phyloP scores from a whole-genome alignment of 2,329 filamentous ascomycete genomes.

The Simplicillium aogashimaense region DNA sequence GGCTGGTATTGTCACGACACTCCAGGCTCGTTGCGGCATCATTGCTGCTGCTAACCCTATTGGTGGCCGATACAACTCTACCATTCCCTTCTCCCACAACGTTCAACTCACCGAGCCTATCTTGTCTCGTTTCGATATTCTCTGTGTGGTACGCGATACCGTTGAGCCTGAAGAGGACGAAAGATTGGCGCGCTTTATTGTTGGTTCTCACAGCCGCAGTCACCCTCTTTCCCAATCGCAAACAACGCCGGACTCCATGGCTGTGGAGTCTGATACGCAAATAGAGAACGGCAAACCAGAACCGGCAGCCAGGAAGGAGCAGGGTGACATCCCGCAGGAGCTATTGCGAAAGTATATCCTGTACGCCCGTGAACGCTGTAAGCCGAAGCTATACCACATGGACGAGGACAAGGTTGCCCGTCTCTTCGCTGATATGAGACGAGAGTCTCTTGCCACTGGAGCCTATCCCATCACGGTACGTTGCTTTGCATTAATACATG shows the following conservation, averaged over 20 bases:
- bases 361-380: slow-evolving; percentile 81
- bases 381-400: slow-evolving; percentile 91
- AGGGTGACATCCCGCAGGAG: slow-evolving; percentile 79
- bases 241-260: slow-evolving; percentile 53
- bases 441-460: slow-evolving; percentile 85
- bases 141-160: slow-evolving; percentile 91
- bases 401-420: slow-evolving; percentile 95
- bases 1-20: slow-evolving; percentile 92
- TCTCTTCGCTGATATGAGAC: slow-evolving; percentile 90
- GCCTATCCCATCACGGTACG: slow-evolving; percentile 96
- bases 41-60: slow-evolving; percentile 96
- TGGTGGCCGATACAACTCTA: slow-evolving; percentile 92
- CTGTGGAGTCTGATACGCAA: slow-evolving; percentile 47
- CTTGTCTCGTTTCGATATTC: slow-evolving; percentile 92
- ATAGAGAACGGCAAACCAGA: slow-evolving; percentile 15
- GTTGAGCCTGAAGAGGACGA: slow-evolving; percentile 91
- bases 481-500: slow-evolving; percentile 10
- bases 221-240: slow-evolving; percentile 55
- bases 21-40: slow-evolving; percentile 92
- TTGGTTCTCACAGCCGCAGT: slow-evolving; percentile 85
- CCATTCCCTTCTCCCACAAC: slow-evolving; percentile 90
- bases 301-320: slow-evolving; percentile 19
- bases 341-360: slow-evolving; percentile 93
- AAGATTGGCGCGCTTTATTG: slow-evolving; percentile 85
- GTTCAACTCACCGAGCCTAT: slow-evolving; percentile 97